A percentile compares a stretch with the other conserved stretches of the same genome.
Conservation (phyloP, 2,329 filamentous ascomycete genomes). For the Myriosclerotinia curreyana region DNA sequence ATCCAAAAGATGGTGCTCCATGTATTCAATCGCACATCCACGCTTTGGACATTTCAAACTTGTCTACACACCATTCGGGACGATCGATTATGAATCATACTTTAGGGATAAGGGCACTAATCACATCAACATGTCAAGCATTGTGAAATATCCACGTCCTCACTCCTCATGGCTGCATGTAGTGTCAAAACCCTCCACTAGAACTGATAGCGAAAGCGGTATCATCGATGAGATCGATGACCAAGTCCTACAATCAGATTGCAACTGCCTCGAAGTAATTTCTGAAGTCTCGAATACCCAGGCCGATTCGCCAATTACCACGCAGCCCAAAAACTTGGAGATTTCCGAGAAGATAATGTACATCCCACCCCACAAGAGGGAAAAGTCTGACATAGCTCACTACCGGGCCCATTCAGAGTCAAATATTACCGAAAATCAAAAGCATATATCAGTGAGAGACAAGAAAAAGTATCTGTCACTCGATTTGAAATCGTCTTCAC, state of each 20-base stretch:
- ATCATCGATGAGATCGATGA: no score
- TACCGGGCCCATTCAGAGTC: background rate
- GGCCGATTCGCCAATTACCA: background rate
- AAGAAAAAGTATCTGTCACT: background rate
- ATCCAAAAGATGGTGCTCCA: background rate
- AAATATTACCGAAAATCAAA: fast-evolving
- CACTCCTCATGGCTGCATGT: background rate
- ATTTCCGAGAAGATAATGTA: fast-evolving
- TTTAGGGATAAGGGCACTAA: background rate
- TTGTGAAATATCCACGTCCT: background rate
- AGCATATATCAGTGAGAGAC: no score
- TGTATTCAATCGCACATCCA: background rate
- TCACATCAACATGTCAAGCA: fast-evolving
- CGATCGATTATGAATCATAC: background rate
- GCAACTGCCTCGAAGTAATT: fast-evolving
- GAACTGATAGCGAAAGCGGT: background rate
- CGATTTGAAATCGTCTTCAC: background rate
- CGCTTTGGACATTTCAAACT: background rate
- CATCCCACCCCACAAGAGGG: background rate
- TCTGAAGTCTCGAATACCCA: background rate
- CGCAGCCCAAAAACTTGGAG: fast-evolving
- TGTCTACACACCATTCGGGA: background rate
- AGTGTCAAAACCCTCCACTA: no score
- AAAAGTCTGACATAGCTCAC: fast-evolving
- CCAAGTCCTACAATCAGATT: fast-evolving